Evolutionary conservation across 441 rosid genomes (phyloP), one percentile per base, ranked within the genome.

Genomic region (Raphanus hybrid): DNA sequence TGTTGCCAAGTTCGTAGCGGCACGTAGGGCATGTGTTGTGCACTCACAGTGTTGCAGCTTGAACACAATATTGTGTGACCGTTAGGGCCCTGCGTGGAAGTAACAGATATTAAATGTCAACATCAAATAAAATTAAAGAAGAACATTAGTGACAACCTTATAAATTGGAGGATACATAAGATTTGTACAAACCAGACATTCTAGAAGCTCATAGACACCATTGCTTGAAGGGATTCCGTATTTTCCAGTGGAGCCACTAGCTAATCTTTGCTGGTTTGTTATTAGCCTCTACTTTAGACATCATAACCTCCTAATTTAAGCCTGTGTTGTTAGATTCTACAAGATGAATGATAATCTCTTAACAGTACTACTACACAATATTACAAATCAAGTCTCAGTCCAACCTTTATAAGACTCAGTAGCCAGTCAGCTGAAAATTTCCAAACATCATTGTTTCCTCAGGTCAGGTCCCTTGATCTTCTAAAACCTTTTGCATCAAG

Each of bases 131-230:
- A 0, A 11, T 67, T 6, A 27, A 52, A 66, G 37, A 63, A 50
- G 5, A 29, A 29, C 34, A 29, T 29, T 29, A 45, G 15, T 45
- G 52, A 12, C 52, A 34, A 93, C 98, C 98, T 93, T 97, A 84
- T 88, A 81, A 76, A 93, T 93, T 43, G 98, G 98, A 77, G 98
- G 98, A 80, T 87, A 90, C 93, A 93, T 93, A 5, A 89, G 81
- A 82, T 81, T 86, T 77, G 85, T 81, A 83, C 97, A 93, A 70
- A 91, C 87, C 6, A 92, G 88, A 76, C 98, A 92, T 76, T 91
- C 94, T 1, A 94, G 96, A 61, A 92, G 88, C 81, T 91, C 91
- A 6, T 91, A 90, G 70, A 94, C 90, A 73, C 86, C 89, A 63
- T 88, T 85, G 62, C 78, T 85, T 18, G 88, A 80, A 43, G 86